Base-by-base conservation (phyloP, 164 flowering plant genomes). In the Annona squamosa region DNA sequence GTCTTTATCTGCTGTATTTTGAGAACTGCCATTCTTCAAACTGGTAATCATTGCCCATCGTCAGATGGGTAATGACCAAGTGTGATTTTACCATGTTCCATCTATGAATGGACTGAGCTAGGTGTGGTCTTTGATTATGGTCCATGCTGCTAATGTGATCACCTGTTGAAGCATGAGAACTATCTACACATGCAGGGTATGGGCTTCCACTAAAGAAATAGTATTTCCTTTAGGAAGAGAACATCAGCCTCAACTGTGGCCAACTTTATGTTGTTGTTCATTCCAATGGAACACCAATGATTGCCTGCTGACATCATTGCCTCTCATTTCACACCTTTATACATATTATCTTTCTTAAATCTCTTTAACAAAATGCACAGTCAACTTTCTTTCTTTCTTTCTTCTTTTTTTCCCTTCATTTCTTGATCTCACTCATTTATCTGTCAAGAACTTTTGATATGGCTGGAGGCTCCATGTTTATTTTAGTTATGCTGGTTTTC, bases 401-500 rank as follows among this genome's bases (percentile, higher is more conserved):
- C 4, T 48, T 48, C 52, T 48, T 48, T 48, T 47, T 7, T 48
- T 7, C 5, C 52, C 52, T 48, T 48, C 57, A 47, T 46, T 41
- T 68, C 18, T 26, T 43, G 43, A 46, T 3, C 7, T 62, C 13
- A 19, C 47, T 18, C 42, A 64, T 48, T 7, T 64, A 16, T 10
- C 48, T 66, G 47, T 13, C 47, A 2, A 16, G 47, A 41, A 3
- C 13, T 7, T 44, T 12, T 13, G 17, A 67, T 67, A 19, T 42
- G 37, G 37, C 0, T 1, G 13, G n/a, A 57, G 16, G 61, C 3
- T 65, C 62, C 69, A 46, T 61, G 26, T 48, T 74, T 4, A 69
- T 68, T 45, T 18, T 44, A 45, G 13, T 3, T 26, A 63, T 61
- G 13, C 64, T 77, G 41, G 6, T 73, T 67, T 89, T 78, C 92